These are phyloP conservation scores for Pneumocystis carinii DNA, from an alignment of 1,139 yeast genomes.

Conservation along the genomic window DNA sequence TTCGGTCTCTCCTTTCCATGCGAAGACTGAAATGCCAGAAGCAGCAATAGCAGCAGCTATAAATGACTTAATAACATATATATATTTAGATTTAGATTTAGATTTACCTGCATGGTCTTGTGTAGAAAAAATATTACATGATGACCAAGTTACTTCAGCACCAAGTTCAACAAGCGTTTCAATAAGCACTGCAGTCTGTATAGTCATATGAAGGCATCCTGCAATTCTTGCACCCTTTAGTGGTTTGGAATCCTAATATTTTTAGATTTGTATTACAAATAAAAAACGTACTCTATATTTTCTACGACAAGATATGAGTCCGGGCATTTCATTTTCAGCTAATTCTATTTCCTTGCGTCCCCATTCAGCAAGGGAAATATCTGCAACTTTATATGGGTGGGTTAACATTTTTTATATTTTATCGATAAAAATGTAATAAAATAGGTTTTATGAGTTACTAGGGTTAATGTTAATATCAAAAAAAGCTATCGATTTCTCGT, in stretches of 20 bases:
- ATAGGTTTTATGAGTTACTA: too few species aligned
- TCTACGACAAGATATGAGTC: slow-evolving; percentile 94
- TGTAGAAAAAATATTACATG: slow-evolving; percentile 98
- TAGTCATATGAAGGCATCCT: slow-evolving; percentile 77
- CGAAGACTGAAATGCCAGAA: slow-evolving; percentile 97
- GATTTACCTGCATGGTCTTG: slow-evolving; percentile 53
- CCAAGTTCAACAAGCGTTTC: slow-evolving; percentile 96
- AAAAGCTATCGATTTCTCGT: too few species aligned
- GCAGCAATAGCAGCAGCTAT: slow-evolving; percentile 98
- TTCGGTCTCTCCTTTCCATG: slow-evolving; percentile 99
- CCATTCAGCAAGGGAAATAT: slow-evolving; percentile 96
- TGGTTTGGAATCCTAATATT: slow-evolving; percentile 30
- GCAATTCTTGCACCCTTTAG: background rate
- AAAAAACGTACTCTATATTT: slow-evolving; percentile 57
- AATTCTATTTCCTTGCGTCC: slow-evolving; percentile 99
- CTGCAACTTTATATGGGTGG: slow-evolving; percentile 85
- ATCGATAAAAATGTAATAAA: background rate
- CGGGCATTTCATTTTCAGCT: slow-evolving; percentile 98
- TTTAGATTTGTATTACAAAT: background rate
- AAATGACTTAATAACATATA: slow-evolving; percentile 3
- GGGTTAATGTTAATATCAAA: too few species aligned
- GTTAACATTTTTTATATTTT: slow-evolving; percentile 16
- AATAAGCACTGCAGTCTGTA: slow-evolving; percentile 97
- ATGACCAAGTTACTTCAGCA: slow-evolving; percentile 99
- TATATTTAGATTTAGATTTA: background rate